A percentile compares a stretch with the other conserved stretches of the same genome.
Conservation (phyloP, 495 filamentous ascomycete species). For the Aspergillus sparsus region DNA sequence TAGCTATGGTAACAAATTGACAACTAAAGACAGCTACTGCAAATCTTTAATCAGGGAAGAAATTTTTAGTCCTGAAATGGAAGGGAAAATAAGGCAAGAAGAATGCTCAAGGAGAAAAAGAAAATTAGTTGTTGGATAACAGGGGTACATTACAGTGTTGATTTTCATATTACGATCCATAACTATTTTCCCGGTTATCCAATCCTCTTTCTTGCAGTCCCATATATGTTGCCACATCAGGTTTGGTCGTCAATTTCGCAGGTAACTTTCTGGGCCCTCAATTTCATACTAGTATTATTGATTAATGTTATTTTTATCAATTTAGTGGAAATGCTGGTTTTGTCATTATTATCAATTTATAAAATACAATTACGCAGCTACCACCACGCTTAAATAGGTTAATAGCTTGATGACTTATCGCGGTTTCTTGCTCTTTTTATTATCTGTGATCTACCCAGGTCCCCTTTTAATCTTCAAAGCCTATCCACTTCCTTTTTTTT, state of each 20-base stretch:
- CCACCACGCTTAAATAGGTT: slow-evolving; percentile 1
- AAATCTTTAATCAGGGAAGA: not conserved
- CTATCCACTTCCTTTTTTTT: slow-evolving; percentile 11
- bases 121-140: not conserved
- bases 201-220: slow-evolving; percentile 17
- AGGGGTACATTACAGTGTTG: not conserved
- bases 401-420: slow-evolving; percentile 20
- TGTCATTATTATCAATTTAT: slow-evolving; percentile 5
- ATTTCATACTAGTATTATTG: slow-evolving; percentile 1
- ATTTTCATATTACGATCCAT: slow-evolving; percentile 17
- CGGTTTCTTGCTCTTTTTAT: slow-evolving; percentile 17
- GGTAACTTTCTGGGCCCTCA: slow-evolving; percentile 9
- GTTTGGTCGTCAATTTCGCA: slow-evolving; percentile 11
- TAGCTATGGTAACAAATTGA: not conserved
- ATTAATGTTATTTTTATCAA: slow-evolving; percentile 14
- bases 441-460: slow-evolving; percentile 18
- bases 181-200: not conserved
- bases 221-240: slow-evolving; percentile 20
- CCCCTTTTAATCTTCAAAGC: slow-evolving; percentile 20
- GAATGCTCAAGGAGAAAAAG: not conserved
- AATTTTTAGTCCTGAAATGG: not conserved
- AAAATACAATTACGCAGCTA: slow-evolving; percentile 10
- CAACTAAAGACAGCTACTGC: not conserved
- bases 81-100: not conserved
- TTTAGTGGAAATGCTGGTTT: not conserved